Conservation (phyloP, 495 filamentous ascomycete species). For the Penicillium macrosclerotiorum region DNA sequence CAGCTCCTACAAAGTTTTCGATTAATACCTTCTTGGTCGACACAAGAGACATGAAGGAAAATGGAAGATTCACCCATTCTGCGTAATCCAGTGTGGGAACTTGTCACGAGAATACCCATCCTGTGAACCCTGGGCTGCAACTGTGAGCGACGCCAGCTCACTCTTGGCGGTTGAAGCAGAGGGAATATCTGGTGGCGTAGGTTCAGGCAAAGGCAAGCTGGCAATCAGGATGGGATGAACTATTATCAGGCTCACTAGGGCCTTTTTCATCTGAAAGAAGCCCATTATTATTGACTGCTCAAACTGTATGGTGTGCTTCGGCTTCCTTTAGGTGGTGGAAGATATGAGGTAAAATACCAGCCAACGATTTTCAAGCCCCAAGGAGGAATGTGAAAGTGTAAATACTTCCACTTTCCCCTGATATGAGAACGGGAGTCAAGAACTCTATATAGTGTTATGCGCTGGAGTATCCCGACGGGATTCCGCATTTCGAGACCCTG, state of each 20-base stretch:
- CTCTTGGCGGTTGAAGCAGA: slow-evolving; percentile 48
- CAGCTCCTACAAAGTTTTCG: slow-evolving; percentile 44
- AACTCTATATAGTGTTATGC: not conserved
- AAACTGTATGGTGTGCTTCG: not conserved
- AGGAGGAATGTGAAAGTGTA: not conserved
- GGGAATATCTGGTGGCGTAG: slow-evolving; percentile 57
- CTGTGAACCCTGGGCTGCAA: slow-evolving; percentile 50
- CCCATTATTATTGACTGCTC: not conserved
- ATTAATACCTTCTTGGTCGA: too few relatives aligned
- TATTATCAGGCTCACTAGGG: slow-evolving; percentile 10
- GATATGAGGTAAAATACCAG: not conserved
- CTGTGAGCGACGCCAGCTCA: slow-evolving; percentile 53
- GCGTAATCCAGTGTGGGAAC: slow-evolving; percentile 68
- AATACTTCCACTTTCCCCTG: not conserved
- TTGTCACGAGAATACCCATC: slow-evolving; percentile 57
- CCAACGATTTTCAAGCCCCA: not conserved
- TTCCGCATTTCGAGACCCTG: not conserved
- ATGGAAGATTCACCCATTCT: slow-evolving; percentile 28
- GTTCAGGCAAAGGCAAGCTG: slow-evolving; percentile 15
- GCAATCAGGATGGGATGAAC: slow-evolving; percentile 9
- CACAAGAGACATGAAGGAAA: not conserved
- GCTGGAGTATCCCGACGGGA: not conserved
- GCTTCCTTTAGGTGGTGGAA: not conserved
- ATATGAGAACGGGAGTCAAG: not conserved
- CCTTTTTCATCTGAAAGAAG: not conserved